Evolutionary conservation across 371 early-diverging fungal genomes (phyloP), one percentile per base, ranked within the genome.

Genomic region (Fennellomyces sp.): DNA sequence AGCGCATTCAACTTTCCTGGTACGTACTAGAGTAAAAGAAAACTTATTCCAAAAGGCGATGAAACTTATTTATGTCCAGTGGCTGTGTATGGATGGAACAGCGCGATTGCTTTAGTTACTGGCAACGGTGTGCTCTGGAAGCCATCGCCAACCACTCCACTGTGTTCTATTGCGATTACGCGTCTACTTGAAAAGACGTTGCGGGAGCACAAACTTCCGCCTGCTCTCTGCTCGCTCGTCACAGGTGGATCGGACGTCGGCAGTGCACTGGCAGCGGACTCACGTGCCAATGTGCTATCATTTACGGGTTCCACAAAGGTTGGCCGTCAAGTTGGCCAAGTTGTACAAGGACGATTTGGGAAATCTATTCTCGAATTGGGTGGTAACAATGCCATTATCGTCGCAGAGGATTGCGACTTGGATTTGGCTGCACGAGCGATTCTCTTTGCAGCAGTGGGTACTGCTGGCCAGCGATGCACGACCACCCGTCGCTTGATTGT

Each of bases 391-490:
- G 97, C 97, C 41, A 90, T 97, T 53, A 88, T 96, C 47, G 95
- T 94, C 36, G 91, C 90, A 70, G 89, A 90, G 25, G 97, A 97
- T 61, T 96, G 97, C n/a, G 95, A 97, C 68, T 62, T 96, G 21
- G 95, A 96, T 51, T 74, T 97, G 45, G 97, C 97, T 6, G 81
- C 96, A 10, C 87, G 94, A 35, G 86, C 95, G 11, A 87, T 93
- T 51, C 78, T 97, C 42, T 97, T 97, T 78, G 97, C 98, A 15
- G 96, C 98, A 17, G 97, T 97, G 7, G 98, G 98, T 35, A 97
- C 97, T 23, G 94, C 96, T 41, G 97, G 98, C 25, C 98, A 97
- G 77, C 81, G 98, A 30, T 97, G 98, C 76, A 97, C 98, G 1
- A 97, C 97, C 27, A 92, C 96, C 2, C 90, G 97, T 28, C 91